Conservation (phyloP, 768 basidiomycete species). For the Neoboletus subvelutipes region DNA sequence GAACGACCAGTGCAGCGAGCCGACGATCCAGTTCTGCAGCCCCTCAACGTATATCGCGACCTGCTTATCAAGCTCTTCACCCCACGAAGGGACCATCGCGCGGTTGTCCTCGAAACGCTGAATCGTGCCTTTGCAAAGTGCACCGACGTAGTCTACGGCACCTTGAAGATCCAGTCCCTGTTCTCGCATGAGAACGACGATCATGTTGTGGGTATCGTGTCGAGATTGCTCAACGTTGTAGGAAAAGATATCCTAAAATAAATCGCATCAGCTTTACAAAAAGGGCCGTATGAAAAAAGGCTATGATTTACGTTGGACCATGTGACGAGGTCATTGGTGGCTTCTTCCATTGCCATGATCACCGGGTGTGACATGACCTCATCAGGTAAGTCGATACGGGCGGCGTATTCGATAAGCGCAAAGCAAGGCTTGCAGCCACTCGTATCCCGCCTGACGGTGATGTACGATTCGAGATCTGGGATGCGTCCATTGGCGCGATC, state of each 20-base stretch:
- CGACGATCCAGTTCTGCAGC: slow-evolving; percentile 71
- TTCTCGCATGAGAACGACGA: slow-evolving; percentile 65
- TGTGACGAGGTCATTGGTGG: slow-evolving; percentile 51
- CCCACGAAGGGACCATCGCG: slow-evolving; percentile 58
- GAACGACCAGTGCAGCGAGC: slow-evolving; percentile 74
- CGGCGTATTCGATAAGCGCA: slow-evolving; percentile 55
- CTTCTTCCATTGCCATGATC: slow-evolving; percentile 44
- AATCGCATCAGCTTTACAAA: slow-evolving; percentile 1
- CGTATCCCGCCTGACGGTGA: slow-evolving; percentile 52
- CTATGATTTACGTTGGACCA: slow-evolving; percentile 42
- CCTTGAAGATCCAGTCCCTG: slow-evolving; percentile 56
- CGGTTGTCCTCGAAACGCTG: slow-evolving; percentile 51
- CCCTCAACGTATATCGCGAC: slow-evolving; percentile 59
- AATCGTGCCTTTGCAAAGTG: slow-evolving; percentile 56
- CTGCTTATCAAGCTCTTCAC: slow-evolving; percentile 54
- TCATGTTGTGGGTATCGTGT: slow-evolving; percentile 70
- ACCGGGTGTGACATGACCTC: slow-evolving; percentile 52
- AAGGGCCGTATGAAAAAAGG: no score
- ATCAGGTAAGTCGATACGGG: slow-evolving; percentile 50
- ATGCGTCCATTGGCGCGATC: slow-evolving; percentile 39
- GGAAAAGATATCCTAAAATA: slow-evolving; percentile 64
- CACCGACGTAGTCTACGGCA: slow-evolving; percentile 64
- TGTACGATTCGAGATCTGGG: slow-evolving; percentile 53
- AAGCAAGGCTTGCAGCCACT: slow-evolving; percentile 52
- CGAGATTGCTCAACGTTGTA: slow-evolving; percentile 75